Conservation (phyloP, 192 early-diverging fungal genomes). For the Umbelopsis vinacea region DNA sequence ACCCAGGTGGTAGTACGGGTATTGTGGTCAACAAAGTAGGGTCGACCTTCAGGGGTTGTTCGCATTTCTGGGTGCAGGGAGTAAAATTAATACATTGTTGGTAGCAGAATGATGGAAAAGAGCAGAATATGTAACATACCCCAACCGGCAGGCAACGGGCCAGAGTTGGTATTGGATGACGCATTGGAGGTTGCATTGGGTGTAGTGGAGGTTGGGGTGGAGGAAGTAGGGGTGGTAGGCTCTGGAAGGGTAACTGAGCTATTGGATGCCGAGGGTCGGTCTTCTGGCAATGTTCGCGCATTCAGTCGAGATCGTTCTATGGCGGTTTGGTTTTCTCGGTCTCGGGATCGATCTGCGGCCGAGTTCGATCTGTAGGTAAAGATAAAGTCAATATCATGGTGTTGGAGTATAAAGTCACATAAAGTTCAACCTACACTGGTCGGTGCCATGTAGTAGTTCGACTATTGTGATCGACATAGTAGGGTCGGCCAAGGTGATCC, state of each 20-base stretch:
- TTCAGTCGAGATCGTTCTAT: slow-evolving; percentile 76
- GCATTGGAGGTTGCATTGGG: slow-evolving; percentile 26
- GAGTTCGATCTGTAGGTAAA: not conserved
- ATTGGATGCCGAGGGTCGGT: slow-evolving; percentile 29
- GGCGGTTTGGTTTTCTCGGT: slow-evolving; percentile 62
- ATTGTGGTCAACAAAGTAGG: slow-evolving; percentile 89
- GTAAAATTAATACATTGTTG: not conserved
- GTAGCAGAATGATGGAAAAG: not conserved
- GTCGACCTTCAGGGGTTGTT: slow-evolving; percentile 54
- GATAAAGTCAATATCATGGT: too few species aligned
- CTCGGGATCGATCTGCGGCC: slow-evolving; percentile 33
- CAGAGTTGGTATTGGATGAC: slow-evolving; percentile 48
- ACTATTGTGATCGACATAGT: slow-evolving; percentile 97
- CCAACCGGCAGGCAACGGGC: slow-evolving; percentile 84
- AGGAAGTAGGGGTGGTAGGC: slow-evolving; percentile 30
- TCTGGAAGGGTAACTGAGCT: not conserved
- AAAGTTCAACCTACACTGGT: slow-evolving; percentile 39
- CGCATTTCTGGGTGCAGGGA: slow-evolving; percentile 27
- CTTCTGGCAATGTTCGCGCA: slow-evolving; percentile 82
- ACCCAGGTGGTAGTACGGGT: slow-evolving; percentile 87
- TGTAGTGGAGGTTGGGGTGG: slow-evolving; percentile 29
- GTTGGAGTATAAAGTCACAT: not conserved
- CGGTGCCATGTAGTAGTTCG: slow-evolving; percentile 92
- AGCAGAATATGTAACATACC: slow-evolving; percentile 23
- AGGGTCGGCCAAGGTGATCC: slow-evolving; percentile 89